Percentiles rank a stretch among this genome's conserved stretches.
phyloP scores from a whole-genome alignment of 495 filamentous ascomycete species.

The Saxophila tyrrhenica region DNA sequence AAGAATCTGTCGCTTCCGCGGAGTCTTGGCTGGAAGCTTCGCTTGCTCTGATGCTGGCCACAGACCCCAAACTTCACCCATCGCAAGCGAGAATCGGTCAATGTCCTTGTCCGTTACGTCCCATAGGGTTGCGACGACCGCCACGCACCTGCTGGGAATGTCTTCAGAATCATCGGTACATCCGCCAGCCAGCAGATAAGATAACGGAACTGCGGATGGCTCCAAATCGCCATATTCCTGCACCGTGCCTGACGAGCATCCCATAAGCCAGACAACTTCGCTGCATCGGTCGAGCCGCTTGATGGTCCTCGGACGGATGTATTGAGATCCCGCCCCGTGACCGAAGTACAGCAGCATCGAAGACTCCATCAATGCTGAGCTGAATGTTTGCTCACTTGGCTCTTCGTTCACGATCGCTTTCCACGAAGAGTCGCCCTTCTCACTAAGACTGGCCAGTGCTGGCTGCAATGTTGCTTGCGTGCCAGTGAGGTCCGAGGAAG shows the following conservation, averaged over 20 bases:
- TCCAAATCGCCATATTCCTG: conserved; percentile 79
- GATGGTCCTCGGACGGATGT: conserved; percentile 69
- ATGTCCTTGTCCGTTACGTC: conserved; percentile 96
- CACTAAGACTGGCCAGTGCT: conserved; percentile 41
- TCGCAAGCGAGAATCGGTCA: conserved; percentile 69
- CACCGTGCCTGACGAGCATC: conserved; percentile 70
- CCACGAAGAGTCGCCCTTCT: conserved; percentile 39
- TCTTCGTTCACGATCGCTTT: conserved; percentile 47
- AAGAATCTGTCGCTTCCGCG: conserved; percentile 6
- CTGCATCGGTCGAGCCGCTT: conserved; percentile 60
- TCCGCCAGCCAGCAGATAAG: conserved; percentile 74
- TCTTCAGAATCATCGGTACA: neutral
- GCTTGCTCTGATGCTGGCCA: conserved; percentile 20
- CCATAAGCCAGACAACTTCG: conserved; percentile 82
- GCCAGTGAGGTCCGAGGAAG: conserved; percentile 63
- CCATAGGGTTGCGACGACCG: conserved; percentile 85
- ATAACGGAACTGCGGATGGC: conserved; percentile 75
- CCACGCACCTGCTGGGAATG: conserved; percentile 23
- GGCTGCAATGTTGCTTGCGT: conserved; percentile 65
- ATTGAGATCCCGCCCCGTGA: conserved; percentile 90
- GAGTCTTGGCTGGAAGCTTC: conserved; percentile 18
- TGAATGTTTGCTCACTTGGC: conserved; percentile 70
- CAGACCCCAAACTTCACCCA: conserved; percentile 80
- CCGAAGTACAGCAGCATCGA: conserved; percentile 85
- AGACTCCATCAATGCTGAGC: conserved; percentile 43